Evolutionary conservation across 2,329 filamentous ascomycete genomes (phyloP), one percentile per base, ranked within the genome.

Genomic region (Alternaria incomplexa): DNA sequence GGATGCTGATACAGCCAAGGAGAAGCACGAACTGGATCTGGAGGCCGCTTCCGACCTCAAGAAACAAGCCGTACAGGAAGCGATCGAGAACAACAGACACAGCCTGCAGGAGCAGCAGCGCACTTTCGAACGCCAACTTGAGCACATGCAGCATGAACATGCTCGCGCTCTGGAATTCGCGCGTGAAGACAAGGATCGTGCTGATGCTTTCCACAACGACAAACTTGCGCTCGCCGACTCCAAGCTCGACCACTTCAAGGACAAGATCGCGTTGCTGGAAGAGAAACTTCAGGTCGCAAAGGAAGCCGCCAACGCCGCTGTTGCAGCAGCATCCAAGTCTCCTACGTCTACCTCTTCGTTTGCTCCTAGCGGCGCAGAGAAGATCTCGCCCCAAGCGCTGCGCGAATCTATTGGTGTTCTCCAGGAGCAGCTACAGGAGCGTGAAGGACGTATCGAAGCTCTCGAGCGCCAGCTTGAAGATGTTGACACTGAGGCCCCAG

Each of bases 371-470:
- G 81, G 83, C 5, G 91, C 93, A 0, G 93, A 96, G 78, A 97
- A 91, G 84, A 93, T 97, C 61, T 97, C 95, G 3, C 93, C 94
- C 1, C 95, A 98, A 80, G 96, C 96, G 7, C 87, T 99, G 30
- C 91, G 96, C 28, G 96, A 99, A 81, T 97, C 94, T 1, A 97
- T 99, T 76, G 90, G 97, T 81, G 96, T 97, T 17, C 85, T 99
- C 25, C 96, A 99, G 81, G 95, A 98, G 79, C 96, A 99, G 80
- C 86, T 99, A 7, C 96, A 98, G 79, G 93, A 96, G 72, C 93
- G 96, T 56, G 96, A 99, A 82, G 87, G 91, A 63, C 90, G 89
- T 43, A 97, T 98, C 69, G 96, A 99, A 77, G 88, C 91, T 65
- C 89, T 98, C 12, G 93, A 97, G 80, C 87, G 90, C 56, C 85